These are phyloP conservation scores for Hypoxylon sp. DNA, from an alignment of 2,329 filamentous ascomycete genomes.

Conservation along the genomic window DNA sequence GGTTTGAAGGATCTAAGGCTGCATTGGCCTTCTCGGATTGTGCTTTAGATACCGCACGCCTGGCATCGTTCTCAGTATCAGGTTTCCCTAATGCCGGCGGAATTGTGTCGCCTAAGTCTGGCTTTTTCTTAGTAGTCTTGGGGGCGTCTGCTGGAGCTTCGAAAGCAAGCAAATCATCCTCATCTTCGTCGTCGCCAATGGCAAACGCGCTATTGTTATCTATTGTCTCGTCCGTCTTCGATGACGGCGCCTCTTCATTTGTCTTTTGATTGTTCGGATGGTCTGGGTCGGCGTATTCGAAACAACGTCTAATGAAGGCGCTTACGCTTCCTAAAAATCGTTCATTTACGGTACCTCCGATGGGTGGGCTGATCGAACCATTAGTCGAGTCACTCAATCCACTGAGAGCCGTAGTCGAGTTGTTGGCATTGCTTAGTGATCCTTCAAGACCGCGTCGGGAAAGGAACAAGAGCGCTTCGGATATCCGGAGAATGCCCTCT, in stretches of 20 bases:
- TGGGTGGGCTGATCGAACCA: conserved; percentile 56
- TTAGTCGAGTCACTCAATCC: conserved; percentile 56
- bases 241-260: conserved; percentile 36
- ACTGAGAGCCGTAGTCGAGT: conserved; percentile 68
- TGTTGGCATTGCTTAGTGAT: conserved; percentile 73
- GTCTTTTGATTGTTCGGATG: conserved; percentile 72
- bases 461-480: conserved; percentile 91
- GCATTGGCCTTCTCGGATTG: conserved; percentile 85
- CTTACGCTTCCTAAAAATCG: conserved; percentile 92
- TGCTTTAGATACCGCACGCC: conserved; percentile 68
- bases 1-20: conserved; percentile 91
- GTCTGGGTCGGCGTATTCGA: conserved; percentile 97
- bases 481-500: conserved; percentile 94
- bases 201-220: conserved; percentile 71
- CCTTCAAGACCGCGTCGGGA: conserved; percentile 89
- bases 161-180: conserved; percentile 72
- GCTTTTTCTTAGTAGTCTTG: conserved; percentile 59
- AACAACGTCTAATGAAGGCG: conserved; percentile 94
- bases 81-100: conserved; percentile 50
- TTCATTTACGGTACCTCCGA: conserved; percentile 79
- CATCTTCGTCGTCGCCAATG: conserved; percentile 73
- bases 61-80: conserved; percentile 42
- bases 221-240: conserved; percentile 48
- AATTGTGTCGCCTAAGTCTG: conserved; percentile 55
- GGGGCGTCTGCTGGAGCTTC: conserved; percentile 61